Percentiles rank a stretch among this genome's conserved stretches.
phyloP scores from a whole-genome alignment of 805 yeast genomes.

The Metschnikowia picachoensis region DNA sequence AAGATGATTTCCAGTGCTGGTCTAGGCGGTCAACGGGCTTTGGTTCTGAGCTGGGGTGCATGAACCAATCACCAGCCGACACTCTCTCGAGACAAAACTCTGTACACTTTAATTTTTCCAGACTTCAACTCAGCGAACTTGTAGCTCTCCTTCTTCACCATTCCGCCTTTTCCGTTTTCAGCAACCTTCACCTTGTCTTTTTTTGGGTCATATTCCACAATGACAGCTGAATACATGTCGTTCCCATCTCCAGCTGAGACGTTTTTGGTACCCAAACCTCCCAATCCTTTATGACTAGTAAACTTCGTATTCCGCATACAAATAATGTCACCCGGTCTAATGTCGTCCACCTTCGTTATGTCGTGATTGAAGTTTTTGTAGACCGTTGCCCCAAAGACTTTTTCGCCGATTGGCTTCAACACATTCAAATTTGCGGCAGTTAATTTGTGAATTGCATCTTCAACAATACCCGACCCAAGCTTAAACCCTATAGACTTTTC shows the following conservation, averaged over 20 bases:
- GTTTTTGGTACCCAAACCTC: slow-evolving; percentile 25
- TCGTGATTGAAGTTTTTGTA: slow-evolving; percentile 47
- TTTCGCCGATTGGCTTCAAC: slow-evolving; percentile 57
- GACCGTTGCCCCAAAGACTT: slow-evolving; percentile 70
- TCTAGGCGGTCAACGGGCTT: slow-evolving; percentile 3
- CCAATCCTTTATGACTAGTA: slow-evolving; percentile 57
- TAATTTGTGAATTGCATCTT: slow-evolving; percentile 20
- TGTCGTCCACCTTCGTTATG: slow-evolving; percentile 53
- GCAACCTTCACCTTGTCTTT: slow-evolving; percentile 70
- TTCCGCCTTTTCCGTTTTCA: slow-evolving; percentile 50
- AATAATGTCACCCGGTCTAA: slow-evolving; percentile 80
- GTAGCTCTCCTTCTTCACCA: slow-evolving; percentile 57
- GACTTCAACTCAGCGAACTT: slow-evolving; percentile 67
- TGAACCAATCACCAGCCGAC: slow-evolving; percentile 57
- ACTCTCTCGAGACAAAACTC: slow-evolving; percentile 69
- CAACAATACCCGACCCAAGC: slow-evolving; percentile 27
- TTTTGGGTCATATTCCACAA: slow-evolving; percentile 67
- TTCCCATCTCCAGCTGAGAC: slow-evolving; percentile 56
- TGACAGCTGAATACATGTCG: slow-evolving; percentile 45
- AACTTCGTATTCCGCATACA: slow-evolving; percentile 75
- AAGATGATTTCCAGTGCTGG: slow-evolving; percentile 3
- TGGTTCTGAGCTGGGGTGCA: too few relatives aligned
- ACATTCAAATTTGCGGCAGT: slow-evolving; percentile 18
- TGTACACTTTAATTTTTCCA: slow-evolving; percentile 77
- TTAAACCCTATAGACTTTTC: slow-evolving; percentile 32